Percentiles rank a stretch among this genome's conserved stretches.
phyloP scores from a whole-genome alignment of 345 rosid genomes.

The Hibiscus syriacus region DNA sequence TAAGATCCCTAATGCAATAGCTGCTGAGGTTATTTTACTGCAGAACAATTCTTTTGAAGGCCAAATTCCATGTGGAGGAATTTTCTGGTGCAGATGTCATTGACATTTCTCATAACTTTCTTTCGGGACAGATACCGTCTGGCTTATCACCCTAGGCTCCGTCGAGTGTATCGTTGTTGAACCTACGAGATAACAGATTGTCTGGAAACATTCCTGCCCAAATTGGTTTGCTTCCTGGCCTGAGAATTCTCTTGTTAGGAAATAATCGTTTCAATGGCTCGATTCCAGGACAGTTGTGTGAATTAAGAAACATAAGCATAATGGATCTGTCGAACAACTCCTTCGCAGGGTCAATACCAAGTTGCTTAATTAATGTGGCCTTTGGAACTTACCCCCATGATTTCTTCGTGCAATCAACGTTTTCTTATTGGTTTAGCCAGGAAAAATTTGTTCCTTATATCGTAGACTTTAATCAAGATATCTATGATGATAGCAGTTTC shows the following conservation, averaged over 20 bases:
- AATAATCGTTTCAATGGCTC: neutral
- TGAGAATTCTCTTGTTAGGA: neutral
- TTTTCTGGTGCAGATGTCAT: neutral
- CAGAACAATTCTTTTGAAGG: neutral
- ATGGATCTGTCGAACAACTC: neutral
- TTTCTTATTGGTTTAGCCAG: neutral
- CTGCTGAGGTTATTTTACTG: neutral
- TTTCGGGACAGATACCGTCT: neutral
- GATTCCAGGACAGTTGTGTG: neutral
- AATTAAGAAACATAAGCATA: neutral
- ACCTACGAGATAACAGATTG: neutral
- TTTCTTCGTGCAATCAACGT: neutral
- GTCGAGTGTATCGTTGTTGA: neutral
- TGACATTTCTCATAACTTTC: constrained; percentile 3
- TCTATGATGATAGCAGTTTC: neutral
- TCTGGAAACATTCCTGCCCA: neutral
- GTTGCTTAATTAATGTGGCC: neutral
- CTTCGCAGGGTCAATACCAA: neutral
- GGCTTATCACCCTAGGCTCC: neutral
- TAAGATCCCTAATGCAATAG: constrained; percentile 7
- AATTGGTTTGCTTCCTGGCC: neutral
- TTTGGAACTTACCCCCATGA: neutral
- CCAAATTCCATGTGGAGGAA: neutral
- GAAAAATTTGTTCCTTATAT: no score
- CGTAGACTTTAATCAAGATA: no score